Evolutionary conservation across 2,329 filamentous ascomycete species (phyloP).

Genomic region (Aspergillus persii): DNA sequence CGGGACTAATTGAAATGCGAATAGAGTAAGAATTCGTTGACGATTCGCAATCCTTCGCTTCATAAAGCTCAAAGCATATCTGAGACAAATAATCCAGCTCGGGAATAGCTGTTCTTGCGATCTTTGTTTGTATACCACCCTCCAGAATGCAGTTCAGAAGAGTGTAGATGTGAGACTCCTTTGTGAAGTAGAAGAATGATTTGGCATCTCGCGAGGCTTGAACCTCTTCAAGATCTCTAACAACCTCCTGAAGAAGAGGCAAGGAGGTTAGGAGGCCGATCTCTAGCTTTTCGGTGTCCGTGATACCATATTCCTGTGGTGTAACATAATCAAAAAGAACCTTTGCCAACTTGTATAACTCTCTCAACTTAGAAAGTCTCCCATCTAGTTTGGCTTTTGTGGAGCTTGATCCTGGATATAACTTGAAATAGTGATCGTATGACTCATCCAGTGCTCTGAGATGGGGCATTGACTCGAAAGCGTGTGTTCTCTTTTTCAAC

Average conservation of each 20-base stretch:
- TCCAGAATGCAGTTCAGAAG: slow-evolving; percentile 96
- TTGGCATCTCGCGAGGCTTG: slow-evolving; percentile 93
- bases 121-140: slow-evolving; percentile 95
- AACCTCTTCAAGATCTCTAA: slow-evolving; percentile 93
- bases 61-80: slow-evolving; percentile 97
- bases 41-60: slow-evolving; percentile 77
- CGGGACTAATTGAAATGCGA: slow-evolving; percentile 90
- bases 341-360: slow-evolving; percentile 91
- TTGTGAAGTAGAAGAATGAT: slow-evolving; percentile 98
- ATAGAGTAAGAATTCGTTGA: slow-evolving; percentile 91
- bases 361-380: slow-evolving; percentile 81
- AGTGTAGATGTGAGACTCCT: slow-evolving; percentile 98
- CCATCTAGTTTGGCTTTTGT: slow-evolving; percentile 78
- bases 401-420: slow-evolving; percentile 74
- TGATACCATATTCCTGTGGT: slow-evolving; percentile 96
- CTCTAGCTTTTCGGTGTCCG: slow-evolving; percentile 94
- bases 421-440: slow-evolving; percentile 78
- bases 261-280: slow-evolving; percentile 93
- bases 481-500: slow-evolving; percentile 53
- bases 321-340: slow-evolving; percentile 98
- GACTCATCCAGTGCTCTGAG: slow-evolving; percentile 51
- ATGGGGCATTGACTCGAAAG: slow-evolving; percentile 43
- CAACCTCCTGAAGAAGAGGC: slow-evolving; percentile 92
- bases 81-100: slow-evolving; percentile 97
- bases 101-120: slow-evolving; percentile 89